Evolutionary conservation across 306 rosid genomes (phyloP), one percentile per base, ranked within the genome.

Genomic region (Cicer bijugum): DNA sequence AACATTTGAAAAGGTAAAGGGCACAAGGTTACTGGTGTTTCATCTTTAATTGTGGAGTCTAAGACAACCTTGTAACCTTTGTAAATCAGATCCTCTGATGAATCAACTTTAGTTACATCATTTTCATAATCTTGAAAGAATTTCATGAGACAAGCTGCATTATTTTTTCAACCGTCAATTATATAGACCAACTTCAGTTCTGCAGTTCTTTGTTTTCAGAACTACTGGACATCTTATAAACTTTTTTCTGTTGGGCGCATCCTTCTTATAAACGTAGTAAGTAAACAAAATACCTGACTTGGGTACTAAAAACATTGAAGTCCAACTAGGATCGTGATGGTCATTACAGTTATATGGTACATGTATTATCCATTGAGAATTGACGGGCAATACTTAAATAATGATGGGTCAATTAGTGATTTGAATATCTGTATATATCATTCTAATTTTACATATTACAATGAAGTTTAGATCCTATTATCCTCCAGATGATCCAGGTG

Each of bases 381-480:
- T 68, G 59, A 80, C 23, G 40, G 42, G 63, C 60, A 67, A 45
- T 65, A 44, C 60, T 69, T 63, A 69, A 77, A 71, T 58, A 78
- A 42, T 43, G 4, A 71, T 37, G 63, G 67, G 53, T 74, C 64
- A 73, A 56, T 69, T 51, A 79, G 51, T 55, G 75, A 55, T 35
- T 35, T 35, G 75, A 63, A 81, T 64, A 77, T 74, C 14, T 70
- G 55, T 39, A 80, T 78, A 42, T 75, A 52, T 59, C 60, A 39
- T 75, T 76, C 78, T 70, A 78, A 81, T 64, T 70, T 74, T 50
- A 81, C 79, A 74, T 56, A 65, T 74, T 50, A 81, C 79, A 74
- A 63, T 52, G 47, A 73, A 62, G 74, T 78, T 55, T 59, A 55
- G 76, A 69, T 63, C 70, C 73, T 48, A 74, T 47, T 16, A 53